A percentile compares a stretch with the other conserved stretches of the same genome.
Conservation (phyloP, 2,329 filamentous ascomycete genomes). For the Colletotrichum sp. region DNA sequence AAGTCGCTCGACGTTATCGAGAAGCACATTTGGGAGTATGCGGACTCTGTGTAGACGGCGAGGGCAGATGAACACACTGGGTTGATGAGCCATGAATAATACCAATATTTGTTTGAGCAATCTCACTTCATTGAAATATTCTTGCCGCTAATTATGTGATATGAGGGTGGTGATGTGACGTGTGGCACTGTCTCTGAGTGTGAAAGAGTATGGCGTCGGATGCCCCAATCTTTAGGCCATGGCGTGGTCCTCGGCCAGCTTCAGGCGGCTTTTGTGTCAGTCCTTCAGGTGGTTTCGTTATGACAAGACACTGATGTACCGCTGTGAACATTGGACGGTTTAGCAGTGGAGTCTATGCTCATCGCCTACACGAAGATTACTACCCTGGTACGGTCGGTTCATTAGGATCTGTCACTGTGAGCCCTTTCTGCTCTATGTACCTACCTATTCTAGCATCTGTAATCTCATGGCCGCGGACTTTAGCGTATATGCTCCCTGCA, state of each 20-base stretch:
- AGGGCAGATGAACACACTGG: background rate
- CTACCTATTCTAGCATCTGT: background rate
- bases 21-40: slow-evolving; percentile 20
- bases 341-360: too few species aligned
- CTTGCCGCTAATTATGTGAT: too few species aligned
- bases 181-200: too few species aligned
- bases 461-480: background rate
- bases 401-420: too few species aligned
- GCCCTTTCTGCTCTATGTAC: too few species aligned
- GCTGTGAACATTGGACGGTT: too few species aligned
- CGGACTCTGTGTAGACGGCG: background rate
- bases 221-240: background rate
- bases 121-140: background rate
- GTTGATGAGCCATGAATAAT: background rate
- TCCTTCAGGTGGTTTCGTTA: background rate
- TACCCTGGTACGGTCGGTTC: too few species aligned
- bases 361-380: too few species aligned
- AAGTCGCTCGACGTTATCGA: slow-evolving; percentile 9
- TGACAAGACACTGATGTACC: too few species aligned
- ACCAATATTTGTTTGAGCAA: background rate
- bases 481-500: background rate
- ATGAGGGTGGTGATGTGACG: too few species aligned
- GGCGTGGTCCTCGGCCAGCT: background rate
- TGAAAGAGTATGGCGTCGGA: too few species aligned
- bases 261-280: background rate